Evolutionary conservation across 73 alveolate species (phyloP), one percentile per base, ranked within the genome.

Genomic region (Diophrys sp.): DNA sequence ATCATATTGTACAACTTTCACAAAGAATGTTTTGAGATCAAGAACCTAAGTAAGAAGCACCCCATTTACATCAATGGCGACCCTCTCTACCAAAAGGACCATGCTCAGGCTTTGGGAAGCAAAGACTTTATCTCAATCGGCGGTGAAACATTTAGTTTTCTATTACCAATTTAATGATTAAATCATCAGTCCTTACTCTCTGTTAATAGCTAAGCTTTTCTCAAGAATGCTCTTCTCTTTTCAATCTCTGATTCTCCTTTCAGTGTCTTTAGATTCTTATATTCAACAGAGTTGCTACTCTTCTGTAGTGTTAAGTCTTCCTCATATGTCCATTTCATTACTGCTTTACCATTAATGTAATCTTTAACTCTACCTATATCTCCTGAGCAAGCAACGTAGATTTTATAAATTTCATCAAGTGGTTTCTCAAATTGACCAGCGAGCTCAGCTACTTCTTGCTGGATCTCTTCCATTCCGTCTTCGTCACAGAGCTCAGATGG

Each of bases 51-150:
- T 54, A 86, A 76, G 56, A 86, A 81, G 55, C 88, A 89, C 73
- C 88, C 94, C 18, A 84, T 92, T 62, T 83, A 87, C 57, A 91
- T 92, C 0, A 89, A 89, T 77, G 94, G 96, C 1, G 90, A 85
- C 29, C 78, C 89, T n/a, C 79, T 77, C 79, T 80, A 74, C 78
- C 81, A 80, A 70, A 82, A 89, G 71, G 94, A 89, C 67, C 93
- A 85, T 11, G 77, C 93, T 0, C 31, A 53, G 27, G 73, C 78
- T 26, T 75, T 86, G 23, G 25, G 62, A 29, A 31, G 79, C 5
- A 66, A 79, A 54, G 80, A 78, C 33, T 57, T 80, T 23, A 78
- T 86, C 28, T 56, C 75, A 14, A 86, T 86, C 14, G 84, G 93
- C 31, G 67, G 81, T 31, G 93, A 86, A 66, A 77, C 79, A 31